These are phyloP conservation scores for Tolypocladium sp. DNA, from an alignment of 2,329 filamentous ascomycete species.

Conservation along the genomic window DNA sequence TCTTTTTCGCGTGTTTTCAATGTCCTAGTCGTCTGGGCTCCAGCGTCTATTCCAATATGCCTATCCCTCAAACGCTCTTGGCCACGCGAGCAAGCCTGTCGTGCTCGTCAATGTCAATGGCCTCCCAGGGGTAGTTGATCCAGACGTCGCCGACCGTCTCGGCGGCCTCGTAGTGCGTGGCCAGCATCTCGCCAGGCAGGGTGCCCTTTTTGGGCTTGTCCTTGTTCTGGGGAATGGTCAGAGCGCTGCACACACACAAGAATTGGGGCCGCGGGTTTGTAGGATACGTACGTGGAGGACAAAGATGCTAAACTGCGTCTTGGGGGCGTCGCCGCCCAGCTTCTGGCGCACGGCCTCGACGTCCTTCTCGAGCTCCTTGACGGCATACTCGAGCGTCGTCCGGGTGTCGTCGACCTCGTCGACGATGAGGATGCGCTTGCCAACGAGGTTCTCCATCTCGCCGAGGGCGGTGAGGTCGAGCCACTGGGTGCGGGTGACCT, in stretches of 20 bases:
- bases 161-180: constrained; percentile 73
- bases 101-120: constrained; percentile 86
- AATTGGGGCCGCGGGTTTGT: background rate
- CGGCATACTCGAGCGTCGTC: constrained; percentile 89
- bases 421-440: constrained; percentile 86
- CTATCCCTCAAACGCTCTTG: constrained; percentile 9
- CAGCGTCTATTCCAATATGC: constrained; percentile 1
- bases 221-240: constrained; percentile 62
- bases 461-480: constrained; percentile 76
- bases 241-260: background rate
- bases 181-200: constrained; percentile 70
- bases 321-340: constrained; percentile 52
- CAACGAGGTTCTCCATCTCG: constrained; percentile 80
- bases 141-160: constrained; percentile 87
- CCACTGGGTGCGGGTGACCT: constrained; percentile 98
- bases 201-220: constrained; percentile 90
- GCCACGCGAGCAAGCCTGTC: constrained; percentile 55
- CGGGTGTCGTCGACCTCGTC: constrained; percentile 95
- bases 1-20: background rate
- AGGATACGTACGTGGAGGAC: constrained; percentile 69
- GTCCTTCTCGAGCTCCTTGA: constrained; percentile 89
- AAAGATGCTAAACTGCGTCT: constrained; percentile 89
- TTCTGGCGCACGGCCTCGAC: constrained; percentile 71
- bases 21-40: background rate
- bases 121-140: constrained; percentile 99